These are phyloP conservation scores for Protostelium mycophagum DNA, from an alignment of 78 protist genomes.

Conservation along the genomic window DNA sequence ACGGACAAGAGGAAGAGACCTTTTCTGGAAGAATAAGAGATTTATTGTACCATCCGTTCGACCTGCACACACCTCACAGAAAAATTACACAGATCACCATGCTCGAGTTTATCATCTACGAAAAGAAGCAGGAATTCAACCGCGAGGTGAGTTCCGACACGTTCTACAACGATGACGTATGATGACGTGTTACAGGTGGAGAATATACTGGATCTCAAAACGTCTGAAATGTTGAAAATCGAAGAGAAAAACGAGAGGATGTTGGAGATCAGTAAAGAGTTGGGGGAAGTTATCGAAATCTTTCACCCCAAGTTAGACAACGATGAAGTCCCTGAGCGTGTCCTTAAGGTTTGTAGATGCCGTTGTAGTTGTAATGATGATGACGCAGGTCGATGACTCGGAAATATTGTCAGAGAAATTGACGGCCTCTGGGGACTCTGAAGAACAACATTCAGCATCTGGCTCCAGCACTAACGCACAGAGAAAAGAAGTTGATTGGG, in stretches of 20 bases:
- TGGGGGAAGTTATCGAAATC: not conserved
- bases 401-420: not conserved
- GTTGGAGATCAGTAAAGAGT: not conserved
- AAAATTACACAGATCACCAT: constrained; percentile 8
- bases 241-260: constrained; percentile 3
- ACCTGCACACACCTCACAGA: constrained; percentile 13
- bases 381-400: not conserved
- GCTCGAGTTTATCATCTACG: constrained; percentile 7
- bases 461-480: not conserved
- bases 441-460: no score
- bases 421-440: no score
- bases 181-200: not conserved
- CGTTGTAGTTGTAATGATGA: no score
- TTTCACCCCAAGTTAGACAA: not conserved
- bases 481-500: not conserved
- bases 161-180: not conserved
- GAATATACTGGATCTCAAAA: not conserved
- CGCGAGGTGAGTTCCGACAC: not conserved
- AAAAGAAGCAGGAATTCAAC: not conserved
- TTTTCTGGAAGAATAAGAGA: not conserved
- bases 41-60: constrained; percentile 14
- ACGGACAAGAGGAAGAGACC: not conserved
- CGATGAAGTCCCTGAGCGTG: not conserved
- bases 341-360: not conserved
- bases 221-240: not conserved